Base-by-base conservation (phyloP, 2,329 filamentous ascomycete genomes). In the Aspergillus novofumigatus region DNA sequence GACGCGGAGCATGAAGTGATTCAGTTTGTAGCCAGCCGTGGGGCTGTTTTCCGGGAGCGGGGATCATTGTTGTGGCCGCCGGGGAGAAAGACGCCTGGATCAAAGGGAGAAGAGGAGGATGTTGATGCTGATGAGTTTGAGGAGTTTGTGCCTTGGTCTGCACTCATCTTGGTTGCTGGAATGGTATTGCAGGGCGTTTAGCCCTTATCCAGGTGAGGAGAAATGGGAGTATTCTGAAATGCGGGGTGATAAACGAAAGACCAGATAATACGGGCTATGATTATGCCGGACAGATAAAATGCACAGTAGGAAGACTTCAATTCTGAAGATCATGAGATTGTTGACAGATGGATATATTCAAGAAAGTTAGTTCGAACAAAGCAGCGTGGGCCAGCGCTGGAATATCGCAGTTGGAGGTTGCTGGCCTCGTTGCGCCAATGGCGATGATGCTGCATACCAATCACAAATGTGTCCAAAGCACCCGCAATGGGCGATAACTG, bases 1-100 rank as follows among this genome's bases (percentile, higher is more conserved):
- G 55, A 75, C 69, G 45, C 73, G 68, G 26, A 76, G 62, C 62
- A 74, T 75, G 35, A 71, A 62, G 56, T 76, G 74, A 56, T 75
- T 76, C n/a, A 76, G 65, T 52, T 67, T 69, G 63, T 68, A 74
- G 44, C 70, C 63, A 29, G 60, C 56, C 53, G 73, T 75, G 42
- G 69, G 56, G 55, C 64, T 54, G 49, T 59, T 55, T 52, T 60
- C 59, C 1, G 66, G 64, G 32, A 71, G 67, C 32, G 69, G 62
- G 67, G 65, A 59, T 66, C 62, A 41, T 59, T 68, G 26, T 70
- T 63, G 55, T 65, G 63, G 42, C 71, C 71, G 42, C 69, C 70
- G 21, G 69, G 66, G 45, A 64, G 62, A 59, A 71, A 71, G 26
- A 52, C 51, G 54, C 72, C 70, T 53, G 59, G 56, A 52, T 72